Evolutionary conservation across 306 rosid species (phyloP).

Genomic region (Arachis hypogaea): DNA sequence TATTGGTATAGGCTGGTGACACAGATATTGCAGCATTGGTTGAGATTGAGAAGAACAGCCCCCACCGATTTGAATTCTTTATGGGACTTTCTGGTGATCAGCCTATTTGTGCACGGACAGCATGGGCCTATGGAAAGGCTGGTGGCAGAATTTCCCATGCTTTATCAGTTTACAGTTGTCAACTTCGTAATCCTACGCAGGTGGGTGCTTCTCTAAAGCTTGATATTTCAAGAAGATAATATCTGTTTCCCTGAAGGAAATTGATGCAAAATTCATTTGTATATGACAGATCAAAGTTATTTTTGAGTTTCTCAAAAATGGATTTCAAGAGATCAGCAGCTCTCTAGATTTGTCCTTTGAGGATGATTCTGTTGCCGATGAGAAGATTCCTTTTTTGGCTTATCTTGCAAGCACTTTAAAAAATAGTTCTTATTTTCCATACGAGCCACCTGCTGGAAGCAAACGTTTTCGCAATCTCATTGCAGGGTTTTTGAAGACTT

Average conservation of each 20-base stretch:
- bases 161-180: slow-evolving; percentile 95
- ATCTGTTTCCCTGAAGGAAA: slow-evolving; percentile 40
- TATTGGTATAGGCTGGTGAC: slow-evolving; percentile 77
- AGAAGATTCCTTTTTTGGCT: slow-evolving; percentile 93
- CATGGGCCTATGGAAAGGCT: slow-evolving; percentile 92
- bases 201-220: slow-evolving; percentile 49
- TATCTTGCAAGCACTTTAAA: slow-evolving; percentile 76
- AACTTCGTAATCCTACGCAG: slow-evolving; percentile 95
- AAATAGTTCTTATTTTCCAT: slow-evolving; percentile 66
- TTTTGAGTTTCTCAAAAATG: slow-evolving; percentile 87
- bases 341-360: slow-evolving; percentile 89
- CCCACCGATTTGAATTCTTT: slow-evolving; percentile 98
- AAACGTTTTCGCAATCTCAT: slow-evolving; percentile 83
- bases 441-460: slow-evolving; percentile 97
- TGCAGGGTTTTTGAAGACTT: slow-evolving; percentile 91
- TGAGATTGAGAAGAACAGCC: slow-evolving; percentile 97
- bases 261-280: slow-evolving; percentile 38
- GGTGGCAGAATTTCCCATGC: slow-evolving; percentile 95
- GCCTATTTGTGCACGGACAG: slow-evolving; percentile 96
- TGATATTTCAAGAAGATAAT: slow-evolving; percentile 35
- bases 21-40: slow-evolving; percentile 95
- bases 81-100: slow-evolving; percentile 99
- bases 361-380: slow-evolving; percentile 97
- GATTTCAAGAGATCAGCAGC: slow-evolving; percentile 92
- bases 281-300: slow-evolving; percentile 82